Base-by-base conservation (phyloP, 495 filamentous ascomycete genomes). In the Monascus purpureus region DNA sequence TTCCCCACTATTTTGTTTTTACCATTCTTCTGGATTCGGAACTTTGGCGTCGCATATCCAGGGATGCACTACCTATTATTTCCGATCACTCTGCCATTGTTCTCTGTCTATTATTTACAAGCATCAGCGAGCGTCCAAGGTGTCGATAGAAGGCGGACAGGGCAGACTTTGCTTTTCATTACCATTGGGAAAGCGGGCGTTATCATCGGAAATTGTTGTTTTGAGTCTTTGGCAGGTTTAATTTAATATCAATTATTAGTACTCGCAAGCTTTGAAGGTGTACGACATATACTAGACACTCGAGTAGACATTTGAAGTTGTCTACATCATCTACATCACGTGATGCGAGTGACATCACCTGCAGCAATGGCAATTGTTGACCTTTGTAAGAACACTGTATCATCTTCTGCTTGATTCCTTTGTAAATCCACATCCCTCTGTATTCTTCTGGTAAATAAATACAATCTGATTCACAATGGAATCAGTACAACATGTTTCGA, bases 401-500 rank as follows among this genome's bases (percentile, higher is more conserved):
- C n/a, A n/a, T n/a, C n/a, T n/a, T n/a, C n/a, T n/a, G n/a, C n/a
- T n/a, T n/a, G n/a, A n/a, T n/a, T n/a, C n/a, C n/a, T n/a, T n/a
- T n/a, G n/a, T n/a, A n/a, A n/a, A n/a, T n/a, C n/a, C n/a, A n/a
- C n/a, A n/a, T n/a, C n/a, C n/a, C n/a, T n/a, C n/a, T n/a, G n/a
- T n/a, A 27, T 12, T 27, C 25, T 27, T 13, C 25, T 27, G 13
- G 25, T 27, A 9, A 27, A 18, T 36, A 29, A 41, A 44, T 33
- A 28, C 29, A 33, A 27, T 8, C n/a, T 29, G 1, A 35, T 27
- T 24, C 33, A 45, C 6, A 30, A 61, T 63, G 52, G 57, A 61
- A 35, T 45, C 55, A 3, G 46, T 47, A 26, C 59, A 63, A 27
- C 71, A 72, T 49, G 59, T 75, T 25, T 59, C 67, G 18, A 47